These are phyloP conservation scores for Cadophora luteo-olivacea DNA, from an alignment of 2,329 filamentous ascomycete genomes.

Conservation along the genomic window DNA sequence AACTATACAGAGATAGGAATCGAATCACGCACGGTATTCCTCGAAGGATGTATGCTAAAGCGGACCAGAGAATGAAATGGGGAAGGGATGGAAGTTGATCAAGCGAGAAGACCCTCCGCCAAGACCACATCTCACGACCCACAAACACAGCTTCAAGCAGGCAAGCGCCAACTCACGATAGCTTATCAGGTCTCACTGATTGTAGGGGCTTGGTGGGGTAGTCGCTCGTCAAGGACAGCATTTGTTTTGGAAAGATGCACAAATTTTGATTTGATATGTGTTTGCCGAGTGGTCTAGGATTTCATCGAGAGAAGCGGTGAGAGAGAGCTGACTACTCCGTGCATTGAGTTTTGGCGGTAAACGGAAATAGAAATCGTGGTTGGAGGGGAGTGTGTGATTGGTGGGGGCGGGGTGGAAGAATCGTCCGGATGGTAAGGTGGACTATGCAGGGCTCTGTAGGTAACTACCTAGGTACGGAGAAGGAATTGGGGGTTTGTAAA, in stretches of 20 bases:
- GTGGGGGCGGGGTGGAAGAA: background rate
- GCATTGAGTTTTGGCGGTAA: conserved; percentile 22
- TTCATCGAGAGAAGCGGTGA: conserved; percentile 14
- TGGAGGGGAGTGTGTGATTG: conserved; percentile 15
- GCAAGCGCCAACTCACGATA: conserved; percentile 30
- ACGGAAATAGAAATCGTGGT: conserved; percentile 27
- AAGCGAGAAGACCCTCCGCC: background rate
- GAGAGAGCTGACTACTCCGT: conserved; percentile 16
- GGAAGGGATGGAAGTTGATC: background rate
- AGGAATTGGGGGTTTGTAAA: background rate
- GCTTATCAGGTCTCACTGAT: conserved; percentile 27
- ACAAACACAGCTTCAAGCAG: conserved; percentile 1
- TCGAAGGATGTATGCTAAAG: too few species aligned
- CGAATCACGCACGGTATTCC: too few species aligned
- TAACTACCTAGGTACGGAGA: background rate
- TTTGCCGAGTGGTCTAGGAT: background rate
- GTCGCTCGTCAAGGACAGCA: background rate
- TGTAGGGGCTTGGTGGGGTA: conserved; percentile 28
- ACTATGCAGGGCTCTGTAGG: background rate
- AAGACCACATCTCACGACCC: background rate
- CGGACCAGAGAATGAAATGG: background rate
- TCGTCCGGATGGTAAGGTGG: conserved; percentile 7
- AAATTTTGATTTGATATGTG: background rate
- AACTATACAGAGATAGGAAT: too few species aligned
- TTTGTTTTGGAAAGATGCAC: background rate